phyloP scores from a whole-genome alignment of 352 stramenopile genomes.

The Phytophthora sp. region DNA sequence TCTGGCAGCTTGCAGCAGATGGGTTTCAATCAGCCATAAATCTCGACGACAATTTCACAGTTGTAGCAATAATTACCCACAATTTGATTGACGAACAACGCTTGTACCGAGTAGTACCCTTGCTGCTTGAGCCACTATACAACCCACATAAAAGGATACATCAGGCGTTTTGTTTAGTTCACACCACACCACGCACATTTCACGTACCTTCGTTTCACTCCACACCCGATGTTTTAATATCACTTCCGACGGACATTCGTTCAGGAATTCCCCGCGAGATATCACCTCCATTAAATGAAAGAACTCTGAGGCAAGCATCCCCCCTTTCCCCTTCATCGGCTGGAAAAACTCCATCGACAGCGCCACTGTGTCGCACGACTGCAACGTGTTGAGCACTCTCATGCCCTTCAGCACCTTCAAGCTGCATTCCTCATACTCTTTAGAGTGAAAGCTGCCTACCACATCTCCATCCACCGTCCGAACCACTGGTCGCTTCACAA shows the following conservation, averaged over 20 bases:
- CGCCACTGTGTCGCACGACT: conserved; percentile 76
- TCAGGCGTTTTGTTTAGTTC: neutral
- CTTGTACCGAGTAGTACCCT: conserved; percentile 72
- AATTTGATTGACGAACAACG: conserved; percentile 78
- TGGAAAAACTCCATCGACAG: conserved; percentile 53
- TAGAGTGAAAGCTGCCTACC: conserved; percentile 54
- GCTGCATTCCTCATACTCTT: conserved; percentile 54
- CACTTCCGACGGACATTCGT: conserved; percentile 39
- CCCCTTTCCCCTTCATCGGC: neutral
- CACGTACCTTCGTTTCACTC: conserved; percentile 53
- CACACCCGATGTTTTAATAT: conserved; percentile 45
- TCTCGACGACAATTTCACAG: neutral
- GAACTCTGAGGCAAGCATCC: conserved; percentile 25
- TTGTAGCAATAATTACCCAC: conserved; percentile 43
- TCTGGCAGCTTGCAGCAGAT: neutral
- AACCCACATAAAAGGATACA: too few species aligned
- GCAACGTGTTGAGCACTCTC: conserved; percentile 63
- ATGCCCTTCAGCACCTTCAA: conserved; percentile 40
- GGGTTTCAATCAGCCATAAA: neutral
- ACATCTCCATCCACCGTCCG: conserved; percentile 61
- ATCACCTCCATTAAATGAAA: conserved; percentile 58
- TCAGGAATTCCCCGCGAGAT: conserved; percentile 61
- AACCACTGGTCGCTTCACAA: conserved; percentile 55
- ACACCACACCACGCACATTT: conserved; percentile 9
- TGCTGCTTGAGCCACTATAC: conserved; percentile 65